Percentiles rank a stretch among this genome's conserved stretches.
phyloP scores from a whole-genome alignment of 805 yeast species.

The Naumovozyma castellii region DNA sequence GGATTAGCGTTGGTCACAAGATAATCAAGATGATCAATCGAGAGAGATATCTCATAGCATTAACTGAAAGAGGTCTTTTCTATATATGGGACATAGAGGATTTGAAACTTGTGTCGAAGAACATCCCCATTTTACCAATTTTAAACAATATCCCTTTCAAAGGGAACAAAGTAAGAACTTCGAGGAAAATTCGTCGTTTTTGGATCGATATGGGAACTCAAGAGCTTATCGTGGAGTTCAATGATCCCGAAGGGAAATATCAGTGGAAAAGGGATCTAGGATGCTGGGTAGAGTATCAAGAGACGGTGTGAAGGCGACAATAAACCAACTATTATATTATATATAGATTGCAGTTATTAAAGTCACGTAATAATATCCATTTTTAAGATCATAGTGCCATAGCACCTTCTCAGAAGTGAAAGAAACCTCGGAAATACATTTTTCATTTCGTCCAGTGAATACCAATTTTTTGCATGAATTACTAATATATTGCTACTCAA shows the following conservation, averaged over 20 bases:
- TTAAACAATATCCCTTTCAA: slow-evolving; percentile 18
- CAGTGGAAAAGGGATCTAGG: slow-evolving; percentile 20
- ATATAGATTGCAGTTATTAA: too few species aligned
- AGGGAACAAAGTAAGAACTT: slow-evolving; percentile 21
- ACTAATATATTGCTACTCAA: too few species aligned
- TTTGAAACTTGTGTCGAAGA: slow-evolving; percentile 13
- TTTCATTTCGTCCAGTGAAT: too few species aligned
- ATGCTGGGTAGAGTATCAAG: slow-evolving; percentile 17
- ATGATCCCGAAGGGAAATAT: slow-evolving; percentile 11
- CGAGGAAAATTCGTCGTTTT: slow-evolving; percentile 17
- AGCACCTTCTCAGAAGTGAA: too few species aligned
- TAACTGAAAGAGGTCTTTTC: slow-evolving; percentile 51
- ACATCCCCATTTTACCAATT: slow-evolving; percentile 24
- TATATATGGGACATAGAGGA: slow-evolving; percentile 28
- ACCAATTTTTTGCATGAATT: too few species aligned
- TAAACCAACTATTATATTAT: too few species aligned
- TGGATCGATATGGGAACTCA: slow-evolving; percentile 2
- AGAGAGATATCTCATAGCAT: slow-evolving; percentile 40
- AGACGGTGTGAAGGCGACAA: too few species aligned
- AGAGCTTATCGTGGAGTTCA: slow-evolving; percentile 9
- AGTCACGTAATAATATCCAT: background rate
- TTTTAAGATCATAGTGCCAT: background rate
- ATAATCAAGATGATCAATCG: slow-evolving; percentile 36
- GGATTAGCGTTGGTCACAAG: slow-evolving; percentile 39
- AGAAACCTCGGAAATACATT: too few species aligned